Conservation (phyloP, 2,329 filamentous ascomycete species). For the Akanthomyces lecanii region DNA sequence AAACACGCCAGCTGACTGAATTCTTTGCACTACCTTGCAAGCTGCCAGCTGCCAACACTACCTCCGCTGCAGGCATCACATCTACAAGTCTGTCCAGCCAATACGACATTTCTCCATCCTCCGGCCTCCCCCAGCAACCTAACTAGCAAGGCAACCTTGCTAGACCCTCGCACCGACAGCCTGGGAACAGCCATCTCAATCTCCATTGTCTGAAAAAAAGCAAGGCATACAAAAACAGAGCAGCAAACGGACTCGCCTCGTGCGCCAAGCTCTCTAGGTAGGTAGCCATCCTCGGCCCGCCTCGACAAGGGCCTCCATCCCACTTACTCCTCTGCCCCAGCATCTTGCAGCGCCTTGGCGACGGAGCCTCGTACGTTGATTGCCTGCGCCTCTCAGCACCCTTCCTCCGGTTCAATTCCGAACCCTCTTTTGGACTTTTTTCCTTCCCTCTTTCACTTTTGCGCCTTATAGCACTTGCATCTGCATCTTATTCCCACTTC, state of each 20-base stretch:
- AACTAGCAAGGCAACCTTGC: background rate
- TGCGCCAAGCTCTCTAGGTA: background rate
- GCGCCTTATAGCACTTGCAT: background rate
- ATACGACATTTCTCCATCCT: background rate
- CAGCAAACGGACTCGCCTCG: background rate
- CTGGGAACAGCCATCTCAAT: background rate
- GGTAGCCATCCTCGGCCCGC: conserved; percentile 4
- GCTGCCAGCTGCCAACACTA: background rate
- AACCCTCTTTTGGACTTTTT: background rate
- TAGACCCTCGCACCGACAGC: background rate
- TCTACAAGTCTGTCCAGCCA: background rate
- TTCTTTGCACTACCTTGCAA: background rate
- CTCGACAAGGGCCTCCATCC: conserved; percentile 1
- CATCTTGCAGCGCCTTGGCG: conserved; percentile 10
- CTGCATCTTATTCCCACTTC: background rate
- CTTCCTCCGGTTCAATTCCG: conserved; percentile 6
- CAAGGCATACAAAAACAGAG: background rate
- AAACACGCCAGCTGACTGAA: background rate
- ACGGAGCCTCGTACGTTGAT: conserved; percentile 11
- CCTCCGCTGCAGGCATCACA: background rate
- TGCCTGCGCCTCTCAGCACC: conserved; percentile 4
- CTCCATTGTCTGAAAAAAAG: background rate
- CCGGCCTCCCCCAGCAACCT: too few species aligned
- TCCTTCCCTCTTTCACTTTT: background rate
- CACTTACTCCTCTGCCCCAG: background rate